These are phyloP conservation scores for Lotus japonicus DNA, from an alignment of 306 rosid genomes.

Conservation along the genomic window DNA sequence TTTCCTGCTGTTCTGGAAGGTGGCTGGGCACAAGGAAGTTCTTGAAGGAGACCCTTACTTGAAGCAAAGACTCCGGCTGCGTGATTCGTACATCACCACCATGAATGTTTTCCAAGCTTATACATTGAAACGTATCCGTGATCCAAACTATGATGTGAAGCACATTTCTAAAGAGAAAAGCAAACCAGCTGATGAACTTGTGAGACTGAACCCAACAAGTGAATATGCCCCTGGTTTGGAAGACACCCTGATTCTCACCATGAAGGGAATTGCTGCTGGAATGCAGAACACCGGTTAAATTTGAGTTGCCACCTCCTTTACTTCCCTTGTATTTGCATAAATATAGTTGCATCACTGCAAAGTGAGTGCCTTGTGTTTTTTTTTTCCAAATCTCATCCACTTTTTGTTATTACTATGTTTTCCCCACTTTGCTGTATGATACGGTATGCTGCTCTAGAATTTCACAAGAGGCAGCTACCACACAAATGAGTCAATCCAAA, in stretches of 20 bases:
- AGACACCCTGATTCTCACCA: constrained; percentile 89
- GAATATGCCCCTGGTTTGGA: constrained; percentile 93
- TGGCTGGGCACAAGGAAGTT: constrained; percentile 86
- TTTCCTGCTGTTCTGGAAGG: constrained; percentile 32
- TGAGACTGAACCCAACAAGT: constrained; percentile 68
- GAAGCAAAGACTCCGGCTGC: constrained; percentile 83
- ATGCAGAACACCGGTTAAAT: constrained; percentile 87
- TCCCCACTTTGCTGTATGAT: not conserved
- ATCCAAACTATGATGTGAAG: constrained; percentile 47
- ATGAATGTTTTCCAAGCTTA: constrained; percentile 89
- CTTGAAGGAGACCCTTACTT: constrained; percentile 83
- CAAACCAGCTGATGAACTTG: constrained; percentile 68
- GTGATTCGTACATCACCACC: constrained; percentile 82
- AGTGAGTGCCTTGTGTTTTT: not conserved
- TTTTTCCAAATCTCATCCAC: not conserved
- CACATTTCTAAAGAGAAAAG: constrained; percentile 55
- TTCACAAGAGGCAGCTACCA: not conserved
- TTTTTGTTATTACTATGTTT: not conserved
- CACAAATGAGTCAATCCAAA: constrained; percentile 10
- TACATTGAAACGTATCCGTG: constrained; percentile 83
- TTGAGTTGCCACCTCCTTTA: not conserved
- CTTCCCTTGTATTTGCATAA: constrained; percentile 11
- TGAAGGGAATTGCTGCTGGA: constrained; percentile 99
- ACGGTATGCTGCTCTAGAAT: constrained; percentile 13
- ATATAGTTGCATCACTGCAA: constrained; percentile 13